Percentiles rank a stretch among this genome's conserved stretches.
Evolutionary conservation across 1,284 basidiomycete genomes (phyloP).

Genomic region (Heterobasidion occidentale): DNA sequence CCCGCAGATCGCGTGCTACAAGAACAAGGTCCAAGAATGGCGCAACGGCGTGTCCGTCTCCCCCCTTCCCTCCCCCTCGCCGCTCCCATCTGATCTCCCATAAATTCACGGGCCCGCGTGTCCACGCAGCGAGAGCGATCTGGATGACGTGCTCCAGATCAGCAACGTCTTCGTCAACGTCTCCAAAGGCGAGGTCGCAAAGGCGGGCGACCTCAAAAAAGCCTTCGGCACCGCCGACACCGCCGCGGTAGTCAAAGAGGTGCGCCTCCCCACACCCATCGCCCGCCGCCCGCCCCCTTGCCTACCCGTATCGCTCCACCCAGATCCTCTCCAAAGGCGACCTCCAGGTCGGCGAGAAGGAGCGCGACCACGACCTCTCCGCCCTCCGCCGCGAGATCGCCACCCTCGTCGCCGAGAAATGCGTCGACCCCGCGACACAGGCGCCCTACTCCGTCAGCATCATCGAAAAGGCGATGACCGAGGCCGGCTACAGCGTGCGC

Average conservation of each 20-base stretch:
- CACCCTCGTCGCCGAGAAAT: slow-evolving; percentile 90
- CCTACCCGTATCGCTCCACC: background rate
- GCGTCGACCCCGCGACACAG: slow-evolving; percentile 87
- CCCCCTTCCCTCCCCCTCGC: background rate
- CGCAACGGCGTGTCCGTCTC: slow-evolving; percentile 76
- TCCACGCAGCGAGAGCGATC: slow-evolving; percentile 69
- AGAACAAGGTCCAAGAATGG: slow-evolving; percentile 99
- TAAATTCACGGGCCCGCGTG: too few species aligned
- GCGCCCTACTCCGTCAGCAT: slow-evolving; percentile 91
- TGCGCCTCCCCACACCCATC: slow-evolving; percentile 21
- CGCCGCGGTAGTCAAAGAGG: slow-evolving; percentile 79
- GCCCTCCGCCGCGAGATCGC: slow-evolving; percentile 89
- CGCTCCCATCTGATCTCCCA: background rate
- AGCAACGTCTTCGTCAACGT: slow-evolving; percentile 96
- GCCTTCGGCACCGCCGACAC: slow-evolving; percentile 79
- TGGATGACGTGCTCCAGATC: slow-evolving; percentile 97
- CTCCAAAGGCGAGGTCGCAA: slow-evolving; percentile 92
- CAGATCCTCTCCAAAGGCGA: slow-evolving; percentile 96
- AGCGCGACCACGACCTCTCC: slow-evolving; percentile 84
- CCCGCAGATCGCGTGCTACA: slow-evolving; percentile 93
- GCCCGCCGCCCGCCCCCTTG: background rate
- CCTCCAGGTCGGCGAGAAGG: slow-evolving; percentile 95
- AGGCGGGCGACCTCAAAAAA: slow-evolving; percentile 85
- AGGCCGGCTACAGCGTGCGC: slow-evolving; percentile 89
- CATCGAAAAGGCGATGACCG: slow-evolving; percentile 97